Conservation (phyloP, 768 basidiomycete species). For the Rhizopogon salebrosus region DNA sequence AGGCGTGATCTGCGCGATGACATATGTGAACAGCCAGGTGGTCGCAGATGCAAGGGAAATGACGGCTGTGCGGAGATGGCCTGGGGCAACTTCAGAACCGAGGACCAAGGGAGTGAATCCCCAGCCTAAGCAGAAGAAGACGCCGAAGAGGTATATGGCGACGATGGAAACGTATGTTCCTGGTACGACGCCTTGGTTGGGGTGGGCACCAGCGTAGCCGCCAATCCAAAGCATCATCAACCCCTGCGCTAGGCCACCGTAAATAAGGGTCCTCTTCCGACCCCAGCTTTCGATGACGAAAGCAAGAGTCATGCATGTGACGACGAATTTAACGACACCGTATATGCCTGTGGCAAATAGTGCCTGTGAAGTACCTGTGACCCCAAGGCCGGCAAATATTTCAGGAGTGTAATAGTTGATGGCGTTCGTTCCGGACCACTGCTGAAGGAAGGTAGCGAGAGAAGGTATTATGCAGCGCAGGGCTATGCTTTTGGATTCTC, state of each 20-base stretch:
- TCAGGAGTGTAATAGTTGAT: conserved; percentile 36
- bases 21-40: conserved; percentile 35
- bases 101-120: conserved; percentile 30
- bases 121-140: conserved; percentile 32
- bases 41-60: conserved; percentile 25
- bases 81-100: conserved; percentile 30
- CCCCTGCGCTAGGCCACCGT: conserved; percentile 31
- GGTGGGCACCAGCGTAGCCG: conserved; percentile 26
- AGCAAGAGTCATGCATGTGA: conserved; percentile 25
- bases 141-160: conserved; percentile 32
- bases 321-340: conserved; percentile 34
- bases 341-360: conserved; percentile 37
- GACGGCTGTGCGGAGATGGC: conserved; percentile 29
- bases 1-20: conserved; percentile 34
- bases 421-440: conserved; percentile 38
- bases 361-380: conserved; percentile 25
- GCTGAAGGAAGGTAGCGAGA: conserved; percentile 31
- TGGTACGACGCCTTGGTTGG: conserved; percentile 17
- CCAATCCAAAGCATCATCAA: conserved; percentile 34
- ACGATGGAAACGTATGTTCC: conserved; percentile 30
- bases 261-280: conserved; percentile 31
- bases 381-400: conserved; percentile 31
- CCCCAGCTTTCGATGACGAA: conserved; percentile 36
- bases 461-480: conserved; percentile 28
- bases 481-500: conserved; percentile 23